Percentiles rank a stretch among this genome's conserved stretches.
Conservation (phyloP, 352 stramenopile species). For the Phytophthora aleatoria region DNA sequence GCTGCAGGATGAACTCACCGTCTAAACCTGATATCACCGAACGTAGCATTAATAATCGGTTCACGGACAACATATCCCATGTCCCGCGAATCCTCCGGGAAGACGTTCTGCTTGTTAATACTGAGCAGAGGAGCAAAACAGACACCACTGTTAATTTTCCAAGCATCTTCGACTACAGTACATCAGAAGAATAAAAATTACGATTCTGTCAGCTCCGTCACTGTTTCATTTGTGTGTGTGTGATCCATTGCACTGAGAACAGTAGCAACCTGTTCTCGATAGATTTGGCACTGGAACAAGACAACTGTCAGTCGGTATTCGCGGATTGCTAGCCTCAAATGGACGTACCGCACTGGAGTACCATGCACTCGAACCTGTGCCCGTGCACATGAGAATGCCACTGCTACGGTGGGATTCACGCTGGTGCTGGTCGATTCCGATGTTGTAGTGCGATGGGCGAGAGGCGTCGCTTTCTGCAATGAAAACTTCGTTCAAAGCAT, state of each 20-base stretch:
- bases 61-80: slow-evolving; percentile 89
- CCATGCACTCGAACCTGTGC: slow-evolving; percentile 89
- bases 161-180: neutral
- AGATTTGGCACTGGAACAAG: slow-evolving; percentile 74
- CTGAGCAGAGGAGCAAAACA: slow-evolving; percentile 33
- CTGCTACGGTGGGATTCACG: slow-evolving; percentile 88
- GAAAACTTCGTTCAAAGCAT: slow-evolving; percentile 90
- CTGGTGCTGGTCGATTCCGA: slow-evolving; percentile 88
- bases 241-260: slow-evolving; percentile 86
- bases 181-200: slow-evolving; percentile 38
- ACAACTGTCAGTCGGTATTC: slow-evolving; percentile 9
- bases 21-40: slow-evolving; percentile 89
- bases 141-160: slow-evolving; percentile 8
- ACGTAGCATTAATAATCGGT: slow-evolving; percentile 91
- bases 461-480: slow-evolving; percentile 88
- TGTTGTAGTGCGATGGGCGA: slow-evolving; percentile 88
- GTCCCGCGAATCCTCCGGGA: slow-evolving; percentile 80
- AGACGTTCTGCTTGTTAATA: slow-evolving; percentile 89
- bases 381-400: slow-evolving; percentile 88
- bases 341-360: slow-evolving; percentile 82
- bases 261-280: slow-evolving; percentile 85
- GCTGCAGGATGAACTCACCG: slow-evolving; percentile 41
- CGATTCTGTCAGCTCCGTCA: slow-evolving; percentile 87
- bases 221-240: slow-evolving; percentile 88
- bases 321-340: neutral